phyloP scores from a whole-genome alignment of 306 rosid genomes.

The Trifolium subterraneum region DNA sequence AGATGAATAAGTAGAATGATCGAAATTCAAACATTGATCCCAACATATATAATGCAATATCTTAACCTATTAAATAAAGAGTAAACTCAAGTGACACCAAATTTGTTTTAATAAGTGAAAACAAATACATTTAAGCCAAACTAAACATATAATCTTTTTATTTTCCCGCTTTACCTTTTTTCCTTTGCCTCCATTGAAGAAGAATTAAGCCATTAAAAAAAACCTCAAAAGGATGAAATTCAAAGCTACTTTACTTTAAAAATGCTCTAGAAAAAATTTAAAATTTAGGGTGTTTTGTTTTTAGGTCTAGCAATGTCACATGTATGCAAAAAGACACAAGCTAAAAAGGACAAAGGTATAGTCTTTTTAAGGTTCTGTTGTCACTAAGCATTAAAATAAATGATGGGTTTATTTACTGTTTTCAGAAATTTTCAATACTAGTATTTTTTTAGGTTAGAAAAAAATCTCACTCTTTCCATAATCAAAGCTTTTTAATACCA shows the following conservation, averaged over 20 bases:
- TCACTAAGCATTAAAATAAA: slow-evolving; percentile 50
- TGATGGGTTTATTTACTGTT: slow-evolving; percentile 41
- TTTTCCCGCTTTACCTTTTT: slow-evolving; percentile 57
- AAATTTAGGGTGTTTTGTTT: slow-evolving; percentile 37
- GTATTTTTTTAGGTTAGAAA: slow-evolving; percentile 28
- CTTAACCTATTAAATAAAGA: too few species aligned
- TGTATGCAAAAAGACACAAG: slow-evolving; percentile 43
- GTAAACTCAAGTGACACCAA: too few species aligned
- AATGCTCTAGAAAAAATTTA: slow-evolving; percentile 21
- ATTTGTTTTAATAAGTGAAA: too few species aligned
- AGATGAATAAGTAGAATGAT: too few species aligned
- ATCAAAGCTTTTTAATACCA: slow-evolving; percentile 46
- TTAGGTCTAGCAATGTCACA: slow-evolving; percentile 44
- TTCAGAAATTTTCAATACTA: slow-evolving; percentile 1
- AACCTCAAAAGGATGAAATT: slow-evolving; percentile 46
- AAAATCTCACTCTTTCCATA: slow-evolving; percentile 24
- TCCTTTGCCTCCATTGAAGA: slow-evolving; percentile 3
- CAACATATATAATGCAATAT: too few species aligned
- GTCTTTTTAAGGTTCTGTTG: slow-evolving; percentile 44
- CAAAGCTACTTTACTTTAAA: not conserved
- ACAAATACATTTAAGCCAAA: too few species aligned
- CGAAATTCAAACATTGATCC: too few species aligned
- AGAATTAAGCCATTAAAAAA: slow-evolving; percentile 23
- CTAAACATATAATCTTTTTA: not conserved
- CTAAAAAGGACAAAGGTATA: slow-evolving; percentile 47